Evolutionary conservation across 139 green algal genomes (phyloP).

Genomic region (Marvania coccoides): DNA sequence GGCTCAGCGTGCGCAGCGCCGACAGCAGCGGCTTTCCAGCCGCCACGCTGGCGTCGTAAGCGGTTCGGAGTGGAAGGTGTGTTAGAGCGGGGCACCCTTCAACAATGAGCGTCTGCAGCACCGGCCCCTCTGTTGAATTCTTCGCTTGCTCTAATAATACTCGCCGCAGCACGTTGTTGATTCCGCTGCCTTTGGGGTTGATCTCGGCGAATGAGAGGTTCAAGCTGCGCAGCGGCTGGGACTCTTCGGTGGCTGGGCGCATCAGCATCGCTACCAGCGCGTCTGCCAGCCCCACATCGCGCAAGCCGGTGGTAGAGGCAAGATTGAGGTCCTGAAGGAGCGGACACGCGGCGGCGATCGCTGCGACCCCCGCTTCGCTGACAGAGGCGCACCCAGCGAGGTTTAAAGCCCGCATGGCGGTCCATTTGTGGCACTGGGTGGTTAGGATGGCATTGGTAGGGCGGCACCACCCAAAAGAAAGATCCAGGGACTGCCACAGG

Average conservation of each 20-base stretch:
- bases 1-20: conserved; percentile 5
- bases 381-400: background rate
- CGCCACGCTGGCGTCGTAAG: conserved; percentile 3
- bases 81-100: conserved; percentile 17
- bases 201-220: conserved; percentile 9
- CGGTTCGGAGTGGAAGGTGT: conserved; percentile 5
- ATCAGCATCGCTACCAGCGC: conserved; percentile 9
- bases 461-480: conserved; percentile 1
- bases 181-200: background rate
- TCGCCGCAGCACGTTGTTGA: conserved; percentile 3
- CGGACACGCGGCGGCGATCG: conserved; percentile 1
- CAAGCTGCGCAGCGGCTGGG: conserved; percentile 1
- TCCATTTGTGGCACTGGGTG: background rate
- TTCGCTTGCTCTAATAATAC: conserved; percentile 4
- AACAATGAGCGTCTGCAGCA: conserved; percentile 12
- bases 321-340: background rate
- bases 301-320: conserved; percentile 9
- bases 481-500: conserved; percentile 8
- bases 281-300: background rate
- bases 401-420: background rate
- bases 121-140: conserved; percentile 5
- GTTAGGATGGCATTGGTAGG: background rate
- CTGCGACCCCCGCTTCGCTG: background rate
- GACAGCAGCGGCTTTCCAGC: conserved; percentile 3
- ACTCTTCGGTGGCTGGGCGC: background rate